Evolutionary conservation across 164 flowering plant genomes (phyloP).

Genomic region (Aristolochia californica): DNA sequence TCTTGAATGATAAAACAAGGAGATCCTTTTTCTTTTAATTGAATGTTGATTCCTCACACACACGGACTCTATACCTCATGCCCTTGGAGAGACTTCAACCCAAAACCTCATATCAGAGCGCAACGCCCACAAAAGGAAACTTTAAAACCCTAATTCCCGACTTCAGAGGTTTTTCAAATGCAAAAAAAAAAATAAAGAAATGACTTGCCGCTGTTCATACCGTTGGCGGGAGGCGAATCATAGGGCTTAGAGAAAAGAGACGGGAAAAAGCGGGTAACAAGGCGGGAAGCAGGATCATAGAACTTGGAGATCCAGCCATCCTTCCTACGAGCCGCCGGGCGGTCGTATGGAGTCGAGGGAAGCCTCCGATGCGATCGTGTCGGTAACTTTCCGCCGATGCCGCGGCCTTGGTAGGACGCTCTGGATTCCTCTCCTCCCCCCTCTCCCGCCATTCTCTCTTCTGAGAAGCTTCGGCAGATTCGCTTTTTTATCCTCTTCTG

Average conservation of each 20-base stretch:
- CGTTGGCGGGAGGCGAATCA: slow-evolving; percentile 5
- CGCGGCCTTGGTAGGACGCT: slow-evolving; percentile 13
- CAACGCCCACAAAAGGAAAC: neutral
- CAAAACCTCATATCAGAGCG: neutral
- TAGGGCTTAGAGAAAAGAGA: slow-evolving; percentile 36
- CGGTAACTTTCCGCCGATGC: slow-evolving; percentile 65
- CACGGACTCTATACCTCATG: neutral
- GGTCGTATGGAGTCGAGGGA: slow-evolving; percentile 52
- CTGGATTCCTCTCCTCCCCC: neutral
- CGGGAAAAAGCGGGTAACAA: slow-evolving; percentile 51
- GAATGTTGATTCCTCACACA: neutral
- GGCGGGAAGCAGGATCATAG: slow-evolving; percentile 50
- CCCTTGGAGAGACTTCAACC: neutral
- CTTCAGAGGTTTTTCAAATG: neutral
- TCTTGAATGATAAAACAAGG: neutral
- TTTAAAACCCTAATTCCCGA: neutral
- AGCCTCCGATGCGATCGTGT: slow-evolving; percentile 32
- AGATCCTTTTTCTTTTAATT: neutral
- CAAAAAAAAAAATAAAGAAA: neutral
- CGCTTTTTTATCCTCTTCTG: no score
- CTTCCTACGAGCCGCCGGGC: slow-evolving; percentile 31
- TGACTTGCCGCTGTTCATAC: slow-evolving; percentile 19
- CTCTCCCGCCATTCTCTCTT: neutral
- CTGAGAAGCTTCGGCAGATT: no score
- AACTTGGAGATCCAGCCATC: slow-evolving; percentile 48